Evolutionary conservation across 164 flowering plant genomes (phyloP).

Genomic region (Houttuynia cordata): DNA sequence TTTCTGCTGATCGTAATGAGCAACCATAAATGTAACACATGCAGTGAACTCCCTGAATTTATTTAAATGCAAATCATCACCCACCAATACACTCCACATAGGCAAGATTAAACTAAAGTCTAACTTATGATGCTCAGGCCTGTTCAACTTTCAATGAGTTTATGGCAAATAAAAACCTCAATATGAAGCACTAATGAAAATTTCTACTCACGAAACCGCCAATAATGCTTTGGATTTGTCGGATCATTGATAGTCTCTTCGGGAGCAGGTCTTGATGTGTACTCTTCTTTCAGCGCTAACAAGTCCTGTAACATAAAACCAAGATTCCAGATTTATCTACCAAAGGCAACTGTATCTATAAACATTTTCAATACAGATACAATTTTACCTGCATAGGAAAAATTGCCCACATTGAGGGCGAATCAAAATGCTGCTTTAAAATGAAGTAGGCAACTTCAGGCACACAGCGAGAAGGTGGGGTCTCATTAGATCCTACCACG

Average conservation of each 20-base stretch:
- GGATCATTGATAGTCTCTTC: constrained; percentile 98
- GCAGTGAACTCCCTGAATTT: neutral
- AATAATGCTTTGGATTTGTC: constrained; percentile 94
- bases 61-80: neutral
- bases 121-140: neutral
- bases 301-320: constrained; percentile 48
- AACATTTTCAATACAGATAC: neutral
- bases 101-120: neutral
- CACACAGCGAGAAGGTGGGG: constrained; percentile 63
- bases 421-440: constrained; percentile 70
- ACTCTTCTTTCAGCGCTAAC: constrained; percentile 75
- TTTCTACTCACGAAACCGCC: constrained; percentile 79
- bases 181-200: neutral
- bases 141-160: neutral
- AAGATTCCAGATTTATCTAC: neutral
- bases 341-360: neutral
- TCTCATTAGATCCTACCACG: constrained; percentile 49
- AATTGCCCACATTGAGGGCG: constrained; percentile 99
- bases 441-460: constrained; percentile 69
- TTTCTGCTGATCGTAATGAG: neutral
- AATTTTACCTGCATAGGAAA: constrained; percentile 86
- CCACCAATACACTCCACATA: neutral
- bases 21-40: too few species aligned
- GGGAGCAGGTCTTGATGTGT: constrained; percentile 69
- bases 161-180: neutral